Base-by-base conservation (phyloP, 768 basidiomycete genomes). In the Tulasnella sp. region DNA sequence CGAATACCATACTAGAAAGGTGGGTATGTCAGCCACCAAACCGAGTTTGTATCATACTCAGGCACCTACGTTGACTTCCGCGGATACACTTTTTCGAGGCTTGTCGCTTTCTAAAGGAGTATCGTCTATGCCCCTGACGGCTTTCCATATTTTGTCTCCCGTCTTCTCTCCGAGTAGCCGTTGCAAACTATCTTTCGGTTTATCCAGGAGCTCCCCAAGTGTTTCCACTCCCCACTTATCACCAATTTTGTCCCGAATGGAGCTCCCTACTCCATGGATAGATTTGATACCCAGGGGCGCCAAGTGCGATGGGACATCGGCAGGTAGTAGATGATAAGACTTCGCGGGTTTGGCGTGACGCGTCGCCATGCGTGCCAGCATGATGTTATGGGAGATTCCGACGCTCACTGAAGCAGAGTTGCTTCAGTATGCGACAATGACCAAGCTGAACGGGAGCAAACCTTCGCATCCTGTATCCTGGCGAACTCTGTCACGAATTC, bases 341-440 rank as follows among this genome's bases (percentile, higher is more conserved):
- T 90, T 89, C 0, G 90, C 95, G 0, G 97, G 97, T 77, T 99
- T 99, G 5, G 97, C 97, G 5, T 83, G 84, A 8, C 92, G 87
- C 0, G 94, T 95, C 2, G 97, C 97, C 7, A 99, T 84, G 19
- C 95, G 91, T 0, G 96, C 93, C 5, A 99, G 87, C 62, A 96
- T 87, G 75, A 96, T 90, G 80, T 98, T 99, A 74, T 92, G 87
- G 0, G 92, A 86, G 67, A 97, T 90, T 12, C 97, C 97, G 64
- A 98, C 91, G 78, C 92, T 95, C 6, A 94, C 95, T 95, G 68
- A 6, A 2, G 62, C 52, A 37, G 52, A 9, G 39, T 41, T 71
- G 32, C 75, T 32, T 42, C n/a, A 35, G 19, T 39, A 34, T 11
- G 4, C 39, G 32, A 17, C 4, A 52, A 16, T 11, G 29, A 29